Evolutionary conservation across 805 yeast genomes (phyloP).

Genomic region (Hanseniaspora lachancei): DNA sequence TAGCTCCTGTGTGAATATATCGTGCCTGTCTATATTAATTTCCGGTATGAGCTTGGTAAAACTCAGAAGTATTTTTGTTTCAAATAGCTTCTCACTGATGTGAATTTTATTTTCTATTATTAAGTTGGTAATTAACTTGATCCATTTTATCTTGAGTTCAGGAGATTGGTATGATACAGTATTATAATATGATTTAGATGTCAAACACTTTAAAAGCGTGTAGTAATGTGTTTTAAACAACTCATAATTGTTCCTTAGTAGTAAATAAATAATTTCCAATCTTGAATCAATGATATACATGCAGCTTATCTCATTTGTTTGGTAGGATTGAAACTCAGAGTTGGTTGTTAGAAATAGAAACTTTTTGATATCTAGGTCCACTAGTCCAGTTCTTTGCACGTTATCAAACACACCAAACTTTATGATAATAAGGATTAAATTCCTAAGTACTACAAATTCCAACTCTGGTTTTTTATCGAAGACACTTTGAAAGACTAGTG

Average conservation of each 20-base stretch:
- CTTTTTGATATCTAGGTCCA: background rate
- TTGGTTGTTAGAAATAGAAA: background rate
- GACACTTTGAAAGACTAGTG: background rate
- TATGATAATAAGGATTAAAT: constrained; percentile 54
- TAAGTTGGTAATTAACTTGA: constrained; percentile 3
- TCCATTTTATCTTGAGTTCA: constrained; percentile 2
- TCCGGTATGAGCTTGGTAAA: constrained; percentile 8
- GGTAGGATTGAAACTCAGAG: background rate
- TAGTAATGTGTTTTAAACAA: background rate
- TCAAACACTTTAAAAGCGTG: background rate
- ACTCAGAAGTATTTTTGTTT: background rate
- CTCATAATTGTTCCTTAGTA: background rate
- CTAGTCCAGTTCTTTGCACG: background rate
- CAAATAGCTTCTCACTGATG: background rate
- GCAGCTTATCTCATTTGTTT: background rate
- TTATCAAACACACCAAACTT: background rate
- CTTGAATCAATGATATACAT: constrained; percentile 1
- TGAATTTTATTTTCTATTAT: constrained; percentile 5
- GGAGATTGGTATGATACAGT: background rate
- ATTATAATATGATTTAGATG: background rate
- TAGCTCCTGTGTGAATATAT: background rate
- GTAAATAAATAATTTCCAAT: constrained; percentile 5
- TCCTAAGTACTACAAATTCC: constrained; percentile 71
- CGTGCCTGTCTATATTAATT: background rate
- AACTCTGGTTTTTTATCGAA: constrained; percentile 40